A percentile compares a stretch with the other conserved stretches of the same genome.
Conservation (phyloP, 306 rosid species). For the Acacia acuminata region DNA sequence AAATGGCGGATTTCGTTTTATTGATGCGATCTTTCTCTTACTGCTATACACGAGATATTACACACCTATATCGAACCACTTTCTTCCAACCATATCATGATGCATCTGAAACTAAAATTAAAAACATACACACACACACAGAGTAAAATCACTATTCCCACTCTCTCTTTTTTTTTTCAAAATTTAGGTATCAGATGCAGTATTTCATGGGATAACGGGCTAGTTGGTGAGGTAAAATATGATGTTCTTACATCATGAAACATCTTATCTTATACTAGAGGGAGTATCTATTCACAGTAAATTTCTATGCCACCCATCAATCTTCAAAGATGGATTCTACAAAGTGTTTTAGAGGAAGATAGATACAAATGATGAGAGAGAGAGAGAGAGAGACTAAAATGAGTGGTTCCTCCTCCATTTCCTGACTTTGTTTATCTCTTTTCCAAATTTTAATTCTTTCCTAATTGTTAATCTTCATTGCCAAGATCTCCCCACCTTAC, state of each 20-base stretch:
- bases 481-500: too few species aligned
- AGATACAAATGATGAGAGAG: neutral
- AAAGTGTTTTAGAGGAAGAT: neutral
- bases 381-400: neutral
- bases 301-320: conserved; percentile 15
- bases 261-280: neutral
- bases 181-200: neutral
- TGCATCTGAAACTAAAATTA: neutral
- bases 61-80: neutral
- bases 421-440: neutral
- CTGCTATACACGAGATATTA: neutral
- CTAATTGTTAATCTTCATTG: too few species aligned
- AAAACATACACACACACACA: neutral
- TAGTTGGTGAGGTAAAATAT: neutral
- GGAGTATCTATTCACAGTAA: neutral
- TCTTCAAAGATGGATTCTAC: conserved; percentile 27
- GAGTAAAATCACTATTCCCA: neutral
- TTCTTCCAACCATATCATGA: neutral
- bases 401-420: neutral
- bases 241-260: neutral
- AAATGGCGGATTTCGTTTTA: neutral
- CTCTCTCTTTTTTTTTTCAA: neutral
- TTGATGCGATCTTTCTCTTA: neutral
- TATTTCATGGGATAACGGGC: neutral
- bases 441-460: too few species aligned